A percentile compares a stretch with the other conserved stretches of the same genome.
Conservation (phyloP, 495 filamentous ascomycete genomes). For the Cenococcum geophilum region DNA sequence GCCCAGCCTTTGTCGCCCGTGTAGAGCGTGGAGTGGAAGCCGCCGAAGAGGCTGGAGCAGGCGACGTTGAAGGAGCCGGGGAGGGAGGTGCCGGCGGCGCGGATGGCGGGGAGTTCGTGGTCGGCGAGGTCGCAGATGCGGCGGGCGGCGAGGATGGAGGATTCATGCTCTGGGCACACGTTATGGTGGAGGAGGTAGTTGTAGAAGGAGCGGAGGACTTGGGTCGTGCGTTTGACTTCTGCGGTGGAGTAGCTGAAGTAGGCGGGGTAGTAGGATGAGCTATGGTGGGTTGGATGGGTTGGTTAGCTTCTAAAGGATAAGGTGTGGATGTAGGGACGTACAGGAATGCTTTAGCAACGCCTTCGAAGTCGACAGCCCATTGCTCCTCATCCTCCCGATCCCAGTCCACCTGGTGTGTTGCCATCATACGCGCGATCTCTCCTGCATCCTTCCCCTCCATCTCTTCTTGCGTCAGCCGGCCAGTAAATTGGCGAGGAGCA, state of each 20-base stretch:
- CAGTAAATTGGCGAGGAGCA: conserved; percentile 60
- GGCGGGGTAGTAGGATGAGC: conserved; percentile 44
- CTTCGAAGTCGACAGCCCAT: conserved; percentile 77
- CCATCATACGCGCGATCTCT: conserved; percentile 56
- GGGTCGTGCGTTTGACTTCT: conserved; percentile 47
- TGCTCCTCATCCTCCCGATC: conserved; percentile 41
- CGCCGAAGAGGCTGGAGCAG: conserved; percentile 55
- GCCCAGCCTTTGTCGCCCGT: conserved; percentile 37
- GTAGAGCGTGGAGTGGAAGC: conserved; percentile 41
- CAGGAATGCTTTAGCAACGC: conserved; percentile 72
- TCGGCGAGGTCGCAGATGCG: conserved; percentile 61
- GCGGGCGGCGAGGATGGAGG: conserved; percentile 60
- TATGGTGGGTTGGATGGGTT: conserved; percentile 5
- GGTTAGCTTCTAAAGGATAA: neutral
- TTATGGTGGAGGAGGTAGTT: conserved; percentile 79
- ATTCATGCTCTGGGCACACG: conserved; percentile 74
- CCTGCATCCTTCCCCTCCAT: conserved; percentile 51
- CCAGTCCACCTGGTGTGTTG: conserved; percentile 50
- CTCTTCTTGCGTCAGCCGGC: conserved; percentile 49
- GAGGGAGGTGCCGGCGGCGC: conserved; percentile 44
- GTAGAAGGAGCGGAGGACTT: conserved; percentile 76
- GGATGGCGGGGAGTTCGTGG: conserved; percentile 56
- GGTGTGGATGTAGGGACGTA: conserved; percentile 38
- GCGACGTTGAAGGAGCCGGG: conserved; percentile 74
- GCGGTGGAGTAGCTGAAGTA: conserved; percentile 39